Evolutionary conservation across 495 filamentous ascomycete species (phyloP).

Genomic region (Aspergillus indologenus): DNA sequence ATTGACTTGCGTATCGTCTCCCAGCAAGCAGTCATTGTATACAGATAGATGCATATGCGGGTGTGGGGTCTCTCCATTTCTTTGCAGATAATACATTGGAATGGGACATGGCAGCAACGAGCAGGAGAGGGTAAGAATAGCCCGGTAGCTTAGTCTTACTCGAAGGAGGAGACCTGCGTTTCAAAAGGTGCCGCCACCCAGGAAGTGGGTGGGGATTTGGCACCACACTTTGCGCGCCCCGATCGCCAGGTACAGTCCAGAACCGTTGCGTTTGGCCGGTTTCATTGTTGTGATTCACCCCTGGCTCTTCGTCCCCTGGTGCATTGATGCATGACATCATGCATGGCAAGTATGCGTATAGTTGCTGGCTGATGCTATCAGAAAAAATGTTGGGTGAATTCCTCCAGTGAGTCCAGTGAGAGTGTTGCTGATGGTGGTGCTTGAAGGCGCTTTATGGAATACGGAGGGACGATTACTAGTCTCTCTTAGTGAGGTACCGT

Average conservation of each 20-base stretch:
- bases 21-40: background rate
- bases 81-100: background rate
- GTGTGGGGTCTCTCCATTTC: background rate
- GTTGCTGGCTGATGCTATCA: too few species aligned
- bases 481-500: conserved; percentile 5
- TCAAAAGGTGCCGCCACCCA: background rate
- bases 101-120: background rate
- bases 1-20: background rate
- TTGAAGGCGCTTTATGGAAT: background rate
- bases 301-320: background rate
- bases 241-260: background rate
- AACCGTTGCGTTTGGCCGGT: background rate
- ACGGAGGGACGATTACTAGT: background rate
- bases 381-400: too few species aligned
- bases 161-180: background rate
- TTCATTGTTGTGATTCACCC: background rate
- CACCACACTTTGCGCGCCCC: background rate
- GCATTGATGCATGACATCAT: background rate
- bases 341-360: background rate
- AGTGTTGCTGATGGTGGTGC: background rate
- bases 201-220: background rate
- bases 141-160: background rate
- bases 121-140: background rate
- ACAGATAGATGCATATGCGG: background rate
- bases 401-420: too few species aligned